These are phyloP conservation scores for Trametes cubensis DNA, from an alignment of 768 basidiomycete species.

Conservation along the genomic window DNA sequence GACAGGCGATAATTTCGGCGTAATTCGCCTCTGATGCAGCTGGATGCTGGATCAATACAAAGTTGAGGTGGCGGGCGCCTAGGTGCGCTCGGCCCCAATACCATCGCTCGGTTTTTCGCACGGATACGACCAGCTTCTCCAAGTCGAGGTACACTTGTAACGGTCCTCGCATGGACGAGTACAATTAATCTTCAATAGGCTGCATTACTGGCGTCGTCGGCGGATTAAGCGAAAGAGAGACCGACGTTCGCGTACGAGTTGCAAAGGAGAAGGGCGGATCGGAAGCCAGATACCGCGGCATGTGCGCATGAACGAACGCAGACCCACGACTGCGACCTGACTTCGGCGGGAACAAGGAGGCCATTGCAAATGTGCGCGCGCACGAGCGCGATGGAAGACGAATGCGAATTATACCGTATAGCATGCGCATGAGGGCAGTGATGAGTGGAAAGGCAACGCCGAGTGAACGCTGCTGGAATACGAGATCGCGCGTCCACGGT, in stretches of 20 bases:
- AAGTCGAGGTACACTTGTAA: not conserved
- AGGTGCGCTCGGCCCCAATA: not conserved
- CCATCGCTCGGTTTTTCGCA: not conserved
- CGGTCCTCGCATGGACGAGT: not conserved
- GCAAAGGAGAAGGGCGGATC: not conserved
- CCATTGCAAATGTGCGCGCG: not conserved
- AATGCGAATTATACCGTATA: no score
- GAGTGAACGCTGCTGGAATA: no score
- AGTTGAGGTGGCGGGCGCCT: not conserved
- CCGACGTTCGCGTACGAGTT: no score
- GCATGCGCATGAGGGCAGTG: no score
- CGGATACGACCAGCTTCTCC: not conserved
- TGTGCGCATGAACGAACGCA: not conserved
- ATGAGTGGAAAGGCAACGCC: no score
- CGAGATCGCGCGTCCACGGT: not conserved
- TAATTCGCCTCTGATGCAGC: not conserved
- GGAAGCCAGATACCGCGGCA: not conserved
- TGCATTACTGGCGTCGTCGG: no score
- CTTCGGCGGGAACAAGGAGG: constrained; percentile 5
- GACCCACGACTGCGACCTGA: not conserved
- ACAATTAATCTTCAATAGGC: no score
- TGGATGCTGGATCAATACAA: not conserved
- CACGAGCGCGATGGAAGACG: not conserved
- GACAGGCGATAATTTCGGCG: constrained; percentile 11
- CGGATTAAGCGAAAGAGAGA: no score